Conservation (phyloP, 1,139 yeast genomes). For the Wickerhamomyces sp. region DNA sequence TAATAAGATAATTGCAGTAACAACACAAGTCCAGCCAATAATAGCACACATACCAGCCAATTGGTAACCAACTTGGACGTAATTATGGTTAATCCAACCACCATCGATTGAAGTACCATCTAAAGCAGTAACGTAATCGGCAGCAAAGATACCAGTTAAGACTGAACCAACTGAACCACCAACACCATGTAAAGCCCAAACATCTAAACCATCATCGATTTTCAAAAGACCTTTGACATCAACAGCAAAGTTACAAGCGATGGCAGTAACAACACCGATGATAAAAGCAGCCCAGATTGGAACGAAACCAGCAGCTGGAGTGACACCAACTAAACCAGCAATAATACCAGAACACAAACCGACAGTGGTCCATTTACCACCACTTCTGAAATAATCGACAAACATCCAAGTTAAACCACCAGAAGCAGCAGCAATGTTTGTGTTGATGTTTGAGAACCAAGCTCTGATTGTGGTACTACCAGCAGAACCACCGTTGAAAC, state of each 20-base stretch:
- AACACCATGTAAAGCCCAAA: constrained; percentile 88
- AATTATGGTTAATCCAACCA: constrained; percentile 95
- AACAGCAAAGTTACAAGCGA: constrained; percentile 78
- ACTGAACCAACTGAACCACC: constrained; percentile 87
- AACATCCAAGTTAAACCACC: constrained; percentile 95
- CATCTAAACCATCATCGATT: constrained; percentile 95
- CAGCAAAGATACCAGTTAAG: constrained; percentile 88
- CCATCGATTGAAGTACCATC: constrained; percentile 68
- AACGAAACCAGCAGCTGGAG: constrained; percentile 96
- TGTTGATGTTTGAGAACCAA: constrained; percentile 88
- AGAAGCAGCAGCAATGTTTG: constrained; percentile 86
- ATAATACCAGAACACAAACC: constrained; percentile 93
- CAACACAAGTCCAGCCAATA: constrained; percentile 74
- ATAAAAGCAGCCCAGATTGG: constrained; percentile 86
- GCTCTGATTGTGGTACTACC: constrained; percentile 90
- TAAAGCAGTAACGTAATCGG: constrained; percentile 83
- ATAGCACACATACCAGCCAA: constrained; percentile 78
- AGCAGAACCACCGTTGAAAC: constrained; percentile 96
- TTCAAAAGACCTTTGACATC: constrained; percentile 67
- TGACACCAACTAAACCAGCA: constrained; percentile 92
- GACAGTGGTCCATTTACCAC: constrained; percentile 91
- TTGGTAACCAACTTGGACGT: constrained; percentile 87
- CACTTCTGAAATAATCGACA: constrained; percentile 83
- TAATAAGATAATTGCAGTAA: constrained; percentile 68
- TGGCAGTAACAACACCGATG: constrained; percentile 77